Evolutionary conservation across 2,329 filamentous ascomycete species (phyloP).

Genomic region (Daldinia sp.): DNA sequence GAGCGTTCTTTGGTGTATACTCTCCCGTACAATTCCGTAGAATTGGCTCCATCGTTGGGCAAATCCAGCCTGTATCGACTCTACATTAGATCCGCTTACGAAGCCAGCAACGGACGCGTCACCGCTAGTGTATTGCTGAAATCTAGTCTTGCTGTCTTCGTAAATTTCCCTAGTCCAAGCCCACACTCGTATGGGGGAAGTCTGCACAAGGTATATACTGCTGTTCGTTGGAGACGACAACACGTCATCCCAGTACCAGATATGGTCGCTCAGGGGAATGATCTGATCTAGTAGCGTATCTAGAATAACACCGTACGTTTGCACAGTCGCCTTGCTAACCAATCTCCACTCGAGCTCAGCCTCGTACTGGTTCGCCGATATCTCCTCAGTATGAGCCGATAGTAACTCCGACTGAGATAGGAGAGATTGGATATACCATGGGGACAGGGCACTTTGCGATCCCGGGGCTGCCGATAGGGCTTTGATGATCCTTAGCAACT

Average conservation of each 20-base stretch:
- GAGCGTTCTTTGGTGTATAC: conserved; percentile 78
- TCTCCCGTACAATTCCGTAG: conserved; percentile 82
- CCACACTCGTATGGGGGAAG: conserved; percentile 81
- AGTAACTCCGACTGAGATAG: conserved; percentile 73
- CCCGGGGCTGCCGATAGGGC: conserved; percentile 77
- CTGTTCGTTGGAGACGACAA: conserved; percentile 82
- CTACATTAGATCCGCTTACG: conserved; percentile 44
- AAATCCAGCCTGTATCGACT: conserved; percentile 56
- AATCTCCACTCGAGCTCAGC: conserved; percentile 90
- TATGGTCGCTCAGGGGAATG: conserved; percentile 83
- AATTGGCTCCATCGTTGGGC: conserved; percentile 74
- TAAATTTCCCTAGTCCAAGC: conserved; percentile 78
- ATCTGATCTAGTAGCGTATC: conserved; percentile 84
- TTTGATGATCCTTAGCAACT: conserved; percentile 76
- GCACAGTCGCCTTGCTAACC: conserved; percentile 90
- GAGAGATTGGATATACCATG: conserved; percentile 69
- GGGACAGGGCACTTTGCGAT: conserved; percentile 70
- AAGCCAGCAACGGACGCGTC: conserved; percentile 49
- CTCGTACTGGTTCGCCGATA: conserved; percentile 66
- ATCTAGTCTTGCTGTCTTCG: conserved; percentile 66
- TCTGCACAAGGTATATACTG: conserved; percentile 87
- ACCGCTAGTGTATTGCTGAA: conserved; percentile 52
- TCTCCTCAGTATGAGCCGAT: conserved; percentile 48
- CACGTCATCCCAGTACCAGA: conserved; percentile 96
- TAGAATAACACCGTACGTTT: conserved; percentile 85